These are phyloP conservation scores for Neurospora sp. DNA, from an alignment of 495 filamentous ascomycete species.

Conservation along the genomic window DNA sequence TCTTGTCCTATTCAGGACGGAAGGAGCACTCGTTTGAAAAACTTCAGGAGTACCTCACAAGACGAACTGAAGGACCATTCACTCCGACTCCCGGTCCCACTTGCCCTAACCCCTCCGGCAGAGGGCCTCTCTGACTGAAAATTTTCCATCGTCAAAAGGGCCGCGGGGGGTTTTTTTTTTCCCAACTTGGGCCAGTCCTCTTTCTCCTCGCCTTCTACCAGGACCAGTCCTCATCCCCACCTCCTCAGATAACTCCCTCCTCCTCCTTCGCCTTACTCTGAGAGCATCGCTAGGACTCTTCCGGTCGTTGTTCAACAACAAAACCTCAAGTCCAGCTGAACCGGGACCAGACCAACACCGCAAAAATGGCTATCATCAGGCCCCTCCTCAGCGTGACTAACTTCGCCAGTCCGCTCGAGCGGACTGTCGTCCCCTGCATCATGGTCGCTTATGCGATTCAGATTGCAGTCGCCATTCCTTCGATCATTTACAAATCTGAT, in stretches of 20 bases:
- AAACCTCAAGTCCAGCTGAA: not conserved
- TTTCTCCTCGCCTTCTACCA: not conserved
- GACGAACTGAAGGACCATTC: not conserved
- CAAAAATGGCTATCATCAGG: constrained; percentile 39
- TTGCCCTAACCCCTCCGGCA: not conserved
- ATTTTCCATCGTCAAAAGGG: not conserved
- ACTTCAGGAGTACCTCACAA: not conserved
- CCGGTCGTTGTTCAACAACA: not conserved
- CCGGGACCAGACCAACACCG: too few species aligned
- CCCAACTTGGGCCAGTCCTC: not conserved
- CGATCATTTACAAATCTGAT: constrained; percentile 45
- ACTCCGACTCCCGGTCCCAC: not conserved
- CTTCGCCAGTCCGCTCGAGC: constrained; percentile 48
- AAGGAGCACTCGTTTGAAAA: not conserved
- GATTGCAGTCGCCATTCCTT: constrained; percentile 46
- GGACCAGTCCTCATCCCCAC: not conserved
- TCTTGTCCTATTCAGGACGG: not conserved
- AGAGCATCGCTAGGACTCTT: not conserved
- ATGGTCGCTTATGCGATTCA: constrained; percentile 47
- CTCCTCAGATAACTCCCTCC: not conserved
- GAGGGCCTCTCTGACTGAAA: not conserved
- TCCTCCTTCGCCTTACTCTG: not conserved
- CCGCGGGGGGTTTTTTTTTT: not conserved
- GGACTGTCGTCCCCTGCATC: constrained; percentile 47
- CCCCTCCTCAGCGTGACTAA: constrained; percentile 45